Conservation (phyloP, 75 land plant species). For the Chamaecyparis obtusa region DNA sequence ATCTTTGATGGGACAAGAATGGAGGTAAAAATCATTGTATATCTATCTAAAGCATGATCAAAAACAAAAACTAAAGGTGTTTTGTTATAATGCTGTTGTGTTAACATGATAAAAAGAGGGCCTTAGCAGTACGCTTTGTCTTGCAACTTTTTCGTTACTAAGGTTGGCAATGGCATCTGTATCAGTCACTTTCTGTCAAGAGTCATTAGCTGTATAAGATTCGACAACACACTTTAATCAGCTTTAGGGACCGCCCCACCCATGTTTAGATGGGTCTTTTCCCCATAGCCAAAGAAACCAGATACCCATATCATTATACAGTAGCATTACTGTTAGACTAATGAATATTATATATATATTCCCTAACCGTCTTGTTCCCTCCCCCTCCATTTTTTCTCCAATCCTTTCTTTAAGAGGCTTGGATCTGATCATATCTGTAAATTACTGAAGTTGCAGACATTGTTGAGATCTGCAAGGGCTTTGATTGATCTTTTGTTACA, state of each 20-base stretch:
- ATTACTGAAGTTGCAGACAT: background rate
- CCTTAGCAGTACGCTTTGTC: background rate
- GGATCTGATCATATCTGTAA: background rate
- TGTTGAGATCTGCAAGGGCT: background rate
- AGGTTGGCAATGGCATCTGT: background rate
- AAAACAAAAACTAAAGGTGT: background rate
- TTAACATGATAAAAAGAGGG: background rate
- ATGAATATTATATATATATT: background rate
- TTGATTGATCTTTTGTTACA: background rate
- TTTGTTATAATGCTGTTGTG: background rate
- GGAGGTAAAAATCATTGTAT: background rate
- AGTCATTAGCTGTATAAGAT: constrained; percentile 3
- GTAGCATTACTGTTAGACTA: background rate
- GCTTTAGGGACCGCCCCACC: constrained; percentile 2
- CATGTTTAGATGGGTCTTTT: background rate
- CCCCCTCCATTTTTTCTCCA: background rate
- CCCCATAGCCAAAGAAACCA: background rate
- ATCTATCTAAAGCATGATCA: background rate
- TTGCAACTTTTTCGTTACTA: background rate
- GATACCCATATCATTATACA: background rate
- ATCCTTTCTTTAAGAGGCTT: background rate
- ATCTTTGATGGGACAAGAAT: background rate
- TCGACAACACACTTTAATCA: background rate
- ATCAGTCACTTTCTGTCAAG: constrained; percentile 2
- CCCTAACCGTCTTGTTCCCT: background rate